These are phyloP conservation scores for Aleurites moluccanus DNA, from an alignment of 441 rosid genomes.

Conservation along the genomic window DNA sequence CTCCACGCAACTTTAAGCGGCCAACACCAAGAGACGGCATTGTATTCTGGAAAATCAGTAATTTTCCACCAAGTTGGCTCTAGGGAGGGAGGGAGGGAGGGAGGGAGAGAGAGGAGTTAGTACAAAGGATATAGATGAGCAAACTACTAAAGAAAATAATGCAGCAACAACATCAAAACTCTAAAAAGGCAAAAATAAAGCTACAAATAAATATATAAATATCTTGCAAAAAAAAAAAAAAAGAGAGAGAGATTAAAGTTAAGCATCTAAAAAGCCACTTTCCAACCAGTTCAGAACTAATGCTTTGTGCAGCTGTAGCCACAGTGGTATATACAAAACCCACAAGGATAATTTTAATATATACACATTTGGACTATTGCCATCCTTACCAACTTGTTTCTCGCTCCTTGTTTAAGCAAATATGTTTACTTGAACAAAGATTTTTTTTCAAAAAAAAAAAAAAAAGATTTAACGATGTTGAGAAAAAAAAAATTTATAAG, in stretches of 20 bases:
- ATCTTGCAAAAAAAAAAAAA: not conserved
- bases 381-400: not conserved
- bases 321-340: not conserved
- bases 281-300: not conserved
- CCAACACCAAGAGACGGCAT: slow-evolving; percentile 98
- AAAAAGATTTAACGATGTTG: not conserved
- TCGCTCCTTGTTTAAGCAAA: not conserved
- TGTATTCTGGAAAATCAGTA: slow-evolving; percentile 87
- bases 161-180: slow-evolving; percentile 9
- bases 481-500: no score
- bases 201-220: not conserved
- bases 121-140: slow-evolving; percentile 13
- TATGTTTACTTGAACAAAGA: not conserved
- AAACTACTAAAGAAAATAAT: slow-evolving; percentile 17
- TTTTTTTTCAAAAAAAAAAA: no score
- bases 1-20: slow-evolving; percentile 92
- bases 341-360: not conserved
- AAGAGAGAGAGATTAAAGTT: not conserved
- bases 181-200: slow-evolving; percentile 13
- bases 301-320: not conserved
- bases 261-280: not conserved
- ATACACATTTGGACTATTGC: not conserved
- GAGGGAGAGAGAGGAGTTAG: slow-evolving; percentile 21
- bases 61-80: slow-evolving; percentile 96
- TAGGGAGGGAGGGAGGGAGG: no score